phyloP scores from a whole-genome alignment of 257 asterid genomes.

The Capsicum chinense region DNA sequence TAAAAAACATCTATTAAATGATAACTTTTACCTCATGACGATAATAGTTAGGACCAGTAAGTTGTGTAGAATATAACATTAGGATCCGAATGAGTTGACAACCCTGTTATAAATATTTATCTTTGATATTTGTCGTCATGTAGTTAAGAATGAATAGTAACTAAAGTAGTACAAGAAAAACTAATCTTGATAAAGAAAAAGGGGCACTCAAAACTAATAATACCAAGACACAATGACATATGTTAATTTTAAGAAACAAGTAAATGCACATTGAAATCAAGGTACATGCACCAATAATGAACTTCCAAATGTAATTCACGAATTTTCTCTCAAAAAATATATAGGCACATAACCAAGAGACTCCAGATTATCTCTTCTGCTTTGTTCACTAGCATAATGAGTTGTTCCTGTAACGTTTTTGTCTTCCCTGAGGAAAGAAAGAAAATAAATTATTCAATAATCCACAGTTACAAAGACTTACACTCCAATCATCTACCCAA shows the following conservation, averaged over 20 bases:
- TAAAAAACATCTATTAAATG: background rate
- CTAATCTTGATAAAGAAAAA: slow-evolving; percentile 4
- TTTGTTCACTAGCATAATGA: slow-evolving; percentile 98
- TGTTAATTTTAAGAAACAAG: background rate
- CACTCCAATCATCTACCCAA: background rate
- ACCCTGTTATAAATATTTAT: slow-evolving; percentile 54
- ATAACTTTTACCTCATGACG: slow-evolving; percentile 79
- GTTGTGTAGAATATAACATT: slow-evolving; percentile 94
- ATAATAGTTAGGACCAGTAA: slow-evolving; percentile 96
- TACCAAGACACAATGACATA: slow-evolving; percentile 47
- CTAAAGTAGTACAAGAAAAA: background rate
- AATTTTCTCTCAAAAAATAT: slow-evolving; percentile 95
- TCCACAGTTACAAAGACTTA: background rate
- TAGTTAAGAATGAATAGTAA: background rate
- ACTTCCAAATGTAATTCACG: background rate
- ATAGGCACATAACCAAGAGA: slow-evolving; percentile 93
- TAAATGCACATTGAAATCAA: background rate
- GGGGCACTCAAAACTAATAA: slow-evolving; percentile 79
- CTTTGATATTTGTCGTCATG: background rate
- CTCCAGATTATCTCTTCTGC: slow-evolving; percentile 97
- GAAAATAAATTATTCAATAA: slow-evolving; percentile 20
- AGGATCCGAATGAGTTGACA: slow-evolving; percentile 86
- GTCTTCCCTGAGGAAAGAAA: slow-evolving; percentile 70
- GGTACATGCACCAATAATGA: background rate
- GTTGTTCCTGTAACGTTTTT: slow-evolving; percentile 98